Evolutionary conservation across 805 yeast genomes (phyloP).

Genomic region (Ogataea populi-albae): DNA sequence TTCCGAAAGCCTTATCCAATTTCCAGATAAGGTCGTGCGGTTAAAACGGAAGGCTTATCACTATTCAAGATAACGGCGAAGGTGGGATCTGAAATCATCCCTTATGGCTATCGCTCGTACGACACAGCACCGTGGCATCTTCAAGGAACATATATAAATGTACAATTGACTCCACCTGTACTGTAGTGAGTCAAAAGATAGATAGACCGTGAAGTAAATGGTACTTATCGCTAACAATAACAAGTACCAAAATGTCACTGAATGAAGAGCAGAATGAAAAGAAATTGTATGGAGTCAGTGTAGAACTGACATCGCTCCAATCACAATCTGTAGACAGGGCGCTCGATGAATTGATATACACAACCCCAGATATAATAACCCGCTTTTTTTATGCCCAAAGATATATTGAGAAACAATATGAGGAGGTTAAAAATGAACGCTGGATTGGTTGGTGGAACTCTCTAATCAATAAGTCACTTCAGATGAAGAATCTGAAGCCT

Average conservation of each 20-base stretch:
- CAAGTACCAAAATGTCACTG: neutral
- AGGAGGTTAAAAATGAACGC: conserved; percentile 7
- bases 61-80: too few relatives aligned
- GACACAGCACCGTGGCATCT: too few relatives aligned
- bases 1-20: too few relatives aligned
- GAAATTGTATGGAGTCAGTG: neutral
- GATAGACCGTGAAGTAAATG: too few relatives aligned
- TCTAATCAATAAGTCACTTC: conserved; percentile 8
- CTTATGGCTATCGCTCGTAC: too few relatives aligned
- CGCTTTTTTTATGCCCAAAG: conserved; percentile 25
- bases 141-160: too few relatives aligned
- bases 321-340: conserved; percentile 1
- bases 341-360: conserved; percentile 1
- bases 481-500: conserved; percentile 8
- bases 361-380: conserved; percentile 10
- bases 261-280: neutral
- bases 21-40: too few relatives aligned
- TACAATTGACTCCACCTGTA: too few relatives aligned
- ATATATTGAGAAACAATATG: conserved; percentile 18
- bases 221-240: neutral
- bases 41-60: too few relatives aligned
- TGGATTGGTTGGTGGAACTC: conserved; percentile 10
- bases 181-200: too few relatives aligned
- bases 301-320: conserved; percentile 2
- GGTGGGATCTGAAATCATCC: too few relatives aligned